Percentiles rank a stretch among this genome's conserved stretches.
Conservation (phyloP, 1,139 yeast genomes). For the Hanseniaspora sp. region DNA sequence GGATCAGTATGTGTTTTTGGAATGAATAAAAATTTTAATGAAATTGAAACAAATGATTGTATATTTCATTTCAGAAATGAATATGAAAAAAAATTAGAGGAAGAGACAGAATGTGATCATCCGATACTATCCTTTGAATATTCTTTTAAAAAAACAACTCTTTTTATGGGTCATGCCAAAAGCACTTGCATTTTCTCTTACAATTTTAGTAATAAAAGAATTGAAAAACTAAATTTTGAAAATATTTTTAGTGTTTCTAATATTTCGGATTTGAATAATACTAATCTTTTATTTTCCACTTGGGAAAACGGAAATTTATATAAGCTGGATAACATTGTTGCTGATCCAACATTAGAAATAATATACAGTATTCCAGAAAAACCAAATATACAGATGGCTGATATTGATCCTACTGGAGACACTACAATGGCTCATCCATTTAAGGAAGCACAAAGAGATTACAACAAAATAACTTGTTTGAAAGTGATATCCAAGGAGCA, state of each 20-base stretch:
- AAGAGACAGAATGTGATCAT: slow-evolving; percentile 12
- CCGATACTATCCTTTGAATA: neutral
- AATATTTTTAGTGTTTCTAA: neutral
- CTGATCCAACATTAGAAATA: neutral
- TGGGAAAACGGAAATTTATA: slow-evolving; percentile 9
- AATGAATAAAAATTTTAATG: neutral
- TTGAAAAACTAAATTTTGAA: neutral
- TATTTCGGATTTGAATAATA: neutral
- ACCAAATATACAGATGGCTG: slow-evolving; percentile 12
- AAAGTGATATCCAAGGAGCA: neutral
- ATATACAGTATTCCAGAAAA: slow-evolving; percentile 1
- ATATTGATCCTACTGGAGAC: slow-evolving; percentile 11
- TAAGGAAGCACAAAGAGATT: neutral
- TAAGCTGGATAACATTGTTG: neutral
- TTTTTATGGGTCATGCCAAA: slow-evolving; percentile 9
- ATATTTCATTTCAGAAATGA: neutral
- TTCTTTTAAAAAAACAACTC: too few species aligned
- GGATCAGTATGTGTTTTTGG: neutral
- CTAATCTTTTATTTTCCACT: neutral
- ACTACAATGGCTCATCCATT: slow-evolving; percentile 4
- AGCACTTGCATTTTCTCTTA: neutral
- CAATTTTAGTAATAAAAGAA: neutral
- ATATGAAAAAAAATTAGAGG: neutral
- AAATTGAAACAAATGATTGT: neutral
- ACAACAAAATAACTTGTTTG: slow-evolving; percentile 5